A percentile compares a stretch with the other conserved stretches of the same genome.
These are phyloP conservation scores for Typha latifolia DNA, from an alignment of 176 grass and related monocot species.

Conservation along the genomic window DNA sequence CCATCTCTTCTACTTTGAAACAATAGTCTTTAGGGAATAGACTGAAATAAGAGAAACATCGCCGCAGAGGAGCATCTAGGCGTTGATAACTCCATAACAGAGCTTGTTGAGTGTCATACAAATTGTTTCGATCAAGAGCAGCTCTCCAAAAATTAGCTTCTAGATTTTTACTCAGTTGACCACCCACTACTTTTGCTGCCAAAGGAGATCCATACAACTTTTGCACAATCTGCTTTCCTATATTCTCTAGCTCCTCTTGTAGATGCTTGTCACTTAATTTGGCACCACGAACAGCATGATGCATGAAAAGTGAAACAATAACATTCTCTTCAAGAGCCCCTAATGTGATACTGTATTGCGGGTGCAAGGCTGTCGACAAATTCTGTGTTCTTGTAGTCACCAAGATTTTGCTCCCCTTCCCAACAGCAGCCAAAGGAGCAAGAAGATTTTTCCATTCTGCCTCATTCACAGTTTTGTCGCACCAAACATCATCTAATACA, in stretches of 20 bases:
- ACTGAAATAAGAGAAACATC: slow-evolving; percentile 21
- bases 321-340: not conserved
- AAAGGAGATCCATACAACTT: slow-evolving; percentile 12
- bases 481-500: slow-evolving; percentile 20
- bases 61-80: slow-evolving; percentile 6
- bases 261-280: not conserved
- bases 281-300: slow-evolving; percentile 1
- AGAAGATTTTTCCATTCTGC: not conserved
- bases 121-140: slow-evolving; percentile 9
- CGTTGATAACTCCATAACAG: slow-evolving; percentile 28
- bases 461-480: not conserved
- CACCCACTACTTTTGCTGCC: slow-evolving; percentile 22
- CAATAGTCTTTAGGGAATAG: slow-evolving; percentile 25
- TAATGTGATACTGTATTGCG: not conserved
- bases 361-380: not conserved
- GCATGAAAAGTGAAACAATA: slow-evolving; percentile 5
- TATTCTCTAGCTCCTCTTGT: slow-evolving; percentile 3
- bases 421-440: not conserved
- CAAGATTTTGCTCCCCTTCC: slow-evolving; percentile 4
- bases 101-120: slow-evolving; percentile 7
- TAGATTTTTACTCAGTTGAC: not conserved
- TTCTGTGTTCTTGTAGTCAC: slow-evolving; percentile 5
- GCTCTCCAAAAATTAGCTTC: slow-evolving; percentile 2
- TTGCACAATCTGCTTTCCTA: slow-evolving; percentile 15
- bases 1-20: slow-evolving; percentile 4